Percentiles rank a stretch among this genome's conserved stretches.
These are phyloP conservation scores for Globisporangium acanthophoron DNA, from an alignment of 352 stramenopile genomes.

Conservation along the genomic window DNA sequence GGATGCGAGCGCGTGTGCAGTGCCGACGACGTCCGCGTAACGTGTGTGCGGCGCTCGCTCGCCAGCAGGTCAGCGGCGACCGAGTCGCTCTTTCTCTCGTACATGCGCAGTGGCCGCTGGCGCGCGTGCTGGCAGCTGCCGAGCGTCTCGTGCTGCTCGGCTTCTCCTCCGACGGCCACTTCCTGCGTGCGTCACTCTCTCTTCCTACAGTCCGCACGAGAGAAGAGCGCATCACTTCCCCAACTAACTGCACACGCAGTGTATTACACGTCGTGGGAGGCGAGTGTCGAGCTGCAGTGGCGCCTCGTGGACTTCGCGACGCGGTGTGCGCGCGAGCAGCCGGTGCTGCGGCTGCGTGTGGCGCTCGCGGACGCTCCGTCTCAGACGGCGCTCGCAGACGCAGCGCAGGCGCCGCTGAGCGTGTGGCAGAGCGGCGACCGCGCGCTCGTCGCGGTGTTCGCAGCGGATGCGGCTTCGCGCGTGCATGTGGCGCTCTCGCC, in stretches of 20 bases:
- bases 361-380: neutral
- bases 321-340: neutral
- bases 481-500: conserved; percentile 43
- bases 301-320: conserved; percentile 20
- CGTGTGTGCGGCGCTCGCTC: conserved; percentile 4
- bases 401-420: conserved; percentile 20
- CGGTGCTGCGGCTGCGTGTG: conserved; percentile 5
- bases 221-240: too few species aligned
- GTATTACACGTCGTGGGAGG: conserved; percentile 36
- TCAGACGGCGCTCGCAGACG: neutral
- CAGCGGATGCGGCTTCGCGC: conserved; percentile 22
- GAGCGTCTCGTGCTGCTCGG: conserved; percentile 50
- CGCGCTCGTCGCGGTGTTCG: conserved; percentile 38
- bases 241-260: conserved; percentile 12
- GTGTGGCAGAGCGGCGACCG: conserved; percentile 61
- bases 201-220: too few species aligned
- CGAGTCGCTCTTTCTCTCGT: conserved; percentile 7
- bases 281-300: conserved; percentile 45
- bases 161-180: conserved; percentile 65
- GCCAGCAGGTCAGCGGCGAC: neutral
- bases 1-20: too few species aligned
- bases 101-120: conserved; percentile 13
- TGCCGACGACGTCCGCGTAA: neutral
- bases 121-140: conserved; percentile 32
- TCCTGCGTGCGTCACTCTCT: conserved; percentile 28